phyloP scores from a whole-genome alignment of 169 alveolate species.

The Plasmodium knowlesi region DNA sequence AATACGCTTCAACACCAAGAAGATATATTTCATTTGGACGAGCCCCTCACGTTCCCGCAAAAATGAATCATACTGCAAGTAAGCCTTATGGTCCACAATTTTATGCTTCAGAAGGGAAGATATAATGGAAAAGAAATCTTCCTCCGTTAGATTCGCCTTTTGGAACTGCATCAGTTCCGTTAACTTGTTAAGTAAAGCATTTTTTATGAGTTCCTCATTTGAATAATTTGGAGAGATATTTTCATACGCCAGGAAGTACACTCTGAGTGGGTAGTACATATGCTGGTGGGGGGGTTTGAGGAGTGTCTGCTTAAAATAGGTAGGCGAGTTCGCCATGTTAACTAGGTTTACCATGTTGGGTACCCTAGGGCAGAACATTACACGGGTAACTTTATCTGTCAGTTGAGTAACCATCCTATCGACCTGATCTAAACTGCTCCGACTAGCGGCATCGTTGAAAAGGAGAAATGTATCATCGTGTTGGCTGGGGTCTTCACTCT shows the following conservation, averaged over 20 bases:
- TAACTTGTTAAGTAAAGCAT: not conserved
- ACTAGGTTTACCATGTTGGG: not conserved
- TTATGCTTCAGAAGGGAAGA: slow-evolving; percentile 3
- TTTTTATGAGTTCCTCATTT: not conserved
- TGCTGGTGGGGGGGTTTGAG: no score
- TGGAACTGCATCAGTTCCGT: not conserved
- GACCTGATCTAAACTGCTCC: not conserved
- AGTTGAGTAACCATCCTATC: not conserved
- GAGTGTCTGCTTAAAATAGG: not conserved
- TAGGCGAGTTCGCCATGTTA: not conserved
- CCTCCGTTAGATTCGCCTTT: slow-evolving; percentile 9
- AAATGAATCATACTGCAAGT: not conserved
- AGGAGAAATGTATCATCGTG: not conserved
- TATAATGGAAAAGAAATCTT: slow-evolving; percentile 28
- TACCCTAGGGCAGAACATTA: not conserved
- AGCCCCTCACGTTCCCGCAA: not conserved
- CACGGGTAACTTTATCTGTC: not conserved
- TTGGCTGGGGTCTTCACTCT: not conserved
- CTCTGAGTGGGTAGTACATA: slow-evolving; percentile 3
- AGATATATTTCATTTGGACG: not conserved
- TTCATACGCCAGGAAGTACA: slow-evolving; percentile 24
- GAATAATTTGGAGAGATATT: not conserved
- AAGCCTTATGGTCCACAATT: slow-evolving; percentile 3
- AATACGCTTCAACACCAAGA: slow-evolving; percentile 9
- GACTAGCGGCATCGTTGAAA: not conserved